These are phyloP conservation scores for Fusarium graminum DNA, from an alignment of 2,329 filamentous ascomycete species.

Conservation along the genomic window DNA sequence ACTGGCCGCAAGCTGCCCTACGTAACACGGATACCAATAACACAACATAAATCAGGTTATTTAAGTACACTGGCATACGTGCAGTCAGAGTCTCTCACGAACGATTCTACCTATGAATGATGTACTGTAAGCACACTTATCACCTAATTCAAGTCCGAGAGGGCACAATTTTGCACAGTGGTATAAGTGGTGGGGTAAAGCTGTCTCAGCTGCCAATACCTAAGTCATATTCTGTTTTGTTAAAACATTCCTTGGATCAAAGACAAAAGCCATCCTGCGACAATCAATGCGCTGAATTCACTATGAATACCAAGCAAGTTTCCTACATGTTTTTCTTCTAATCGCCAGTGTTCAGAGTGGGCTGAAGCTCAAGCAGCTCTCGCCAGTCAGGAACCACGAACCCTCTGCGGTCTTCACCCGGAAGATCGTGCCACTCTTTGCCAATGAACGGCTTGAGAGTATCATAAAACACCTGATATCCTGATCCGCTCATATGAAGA, in stretches of 20 bases:
- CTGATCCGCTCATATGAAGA: conserved; percentile 67
- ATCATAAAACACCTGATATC: conserved; percentile 66
- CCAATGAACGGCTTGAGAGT: conserved; percentile 63
- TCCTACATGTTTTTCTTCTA: conserved; percentile 1
- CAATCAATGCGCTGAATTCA: not conserved
- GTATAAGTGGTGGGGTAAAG: conserved; percentile 24
- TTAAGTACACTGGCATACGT: not conserved
- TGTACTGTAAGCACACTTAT: not conserved
- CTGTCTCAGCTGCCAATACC: conserved; percentile 12
- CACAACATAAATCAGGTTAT: not conserved
- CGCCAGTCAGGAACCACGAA: conserved; percentile 66
- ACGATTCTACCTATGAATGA: too few species aligned
- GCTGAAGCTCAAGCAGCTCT: conserved; percentile 38
- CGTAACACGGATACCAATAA: conserved; percentile 1
- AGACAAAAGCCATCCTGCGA: not conserved
- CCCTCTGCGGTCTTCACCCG: conserved; percentile 54
- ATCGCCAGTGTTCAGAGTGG: conserved; percentile 29
- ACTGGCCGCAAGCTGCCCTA: not conserved
- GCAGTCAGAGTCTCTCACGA: not conserved
- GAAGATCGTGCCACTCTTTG: conserved; percentile 56
- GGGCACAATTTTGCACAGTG: conserved; percentile 4
- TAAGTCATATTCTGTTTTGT: conserved; percentile 3
- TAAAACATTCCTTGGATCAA: conserved; percentile 1
- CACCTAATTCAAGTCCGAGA: not conserved
- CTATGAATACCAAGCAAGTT: not conserved